Conservation (phyloP, 2,329 filamentous ascomycete genomes). For the Bipolaris gigantea region DNA sequence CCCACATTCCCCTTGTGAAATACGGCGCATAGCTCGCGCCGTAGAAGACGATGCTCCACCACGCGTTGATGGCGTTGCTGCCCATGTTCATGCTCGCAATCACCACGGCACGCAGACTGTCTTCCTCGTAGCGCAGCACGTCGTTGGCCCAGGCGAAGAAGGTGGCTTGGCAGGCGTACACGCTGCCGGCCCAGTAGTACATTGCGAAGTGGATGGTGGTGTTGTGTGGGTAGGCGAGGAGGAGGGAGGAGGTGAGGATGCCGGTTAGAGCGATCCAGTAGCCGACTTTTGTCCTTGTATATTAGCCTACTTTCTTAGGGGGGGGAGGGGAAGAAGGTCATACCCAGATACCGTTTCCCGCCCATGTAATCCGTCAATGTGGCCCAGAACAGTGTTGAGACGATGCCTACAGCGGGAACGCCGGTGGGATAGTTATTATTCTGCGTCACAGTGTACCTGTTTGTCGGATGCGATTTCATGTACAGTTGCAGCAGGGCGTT, state of each 20-base stretch:
- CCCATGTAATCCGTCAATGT: constrained; percentile 66
- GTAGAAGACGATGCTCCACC: constrained; percentile 75
- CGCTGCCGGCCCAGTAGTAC: constrained; percentile 70
- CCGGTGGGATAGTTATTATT: constrained; percentile 59
- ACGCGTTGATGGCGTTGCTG: constrained; percentile 67
- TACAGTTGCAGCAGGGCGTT: constrained; percentile 62
- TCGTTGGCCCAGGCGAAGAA: constrained; percentile 80
- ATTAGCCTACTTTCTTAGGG: neutral
- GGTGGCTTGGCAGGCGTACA: constrained; percentile 73
- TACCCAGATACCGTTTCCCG: constrained; percentile 63
- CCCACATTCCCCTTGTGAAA: constrained; percentile 72
- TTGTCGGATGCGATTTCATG: constrained; percentile 52
- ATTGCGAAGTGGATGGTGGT: constrained; percentile 63
- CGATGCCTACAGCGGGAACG: constrained; percentile 56
- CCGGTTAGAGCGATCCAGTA: constrained; percentile 68
- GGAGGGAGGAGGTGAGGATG: constrained; percentile 63
- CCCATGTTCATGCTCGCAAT: constrained; percentile 68
- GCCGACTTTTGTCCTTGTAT: constrained; percentile 19
- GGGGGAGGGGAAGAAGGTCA: neutral
- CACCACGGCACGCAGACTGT: constrained; percentile 65
- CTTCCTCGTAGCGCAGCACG: constrained; percentile 65
- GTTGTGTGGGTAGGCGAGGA: constrained; percentile 57
- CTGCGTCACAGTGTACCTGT: constrained; percentile 52
- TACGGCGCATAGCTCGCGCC: constrained; percentile 66
- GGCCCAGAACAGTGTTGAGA: constrained; percentile 67